Percentiles rank a stretch among this genome's conserved stretches.
phyloP scores from a whole-genome alignment of 2,329 filamentous ascomycete genomes.

The Shiraia bambusicola region DNA sequence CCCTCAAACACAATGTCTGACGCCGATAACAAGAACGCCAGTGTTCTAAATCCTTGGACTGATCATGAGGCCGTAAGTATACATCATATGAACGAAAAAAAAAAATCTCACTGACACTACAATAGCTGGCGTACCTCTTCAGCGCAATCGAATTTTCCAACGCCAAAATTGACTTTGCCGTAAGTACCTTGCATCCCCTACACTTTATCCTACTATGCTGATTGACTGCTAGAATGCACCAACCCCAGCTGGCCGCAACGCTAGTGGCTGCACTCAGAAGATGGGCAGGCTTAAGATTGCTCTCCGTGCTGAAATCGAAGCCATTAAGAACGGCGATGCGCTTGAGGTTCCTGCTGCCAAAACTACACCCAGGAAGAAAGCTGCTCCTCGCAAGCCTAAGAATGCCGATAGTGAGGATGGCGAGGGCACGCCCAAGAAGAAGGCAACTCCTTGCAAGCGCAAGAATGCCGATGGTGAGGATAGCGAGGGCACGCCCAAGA shows the following conservation, averaged over 20 bases:
- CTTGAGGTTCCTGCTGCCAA: not conserved
- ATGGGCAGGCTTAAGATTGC: constrained; percentile 20
- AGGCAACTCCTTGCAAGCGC: constrained; percentile 19
- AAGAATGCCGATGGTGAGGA: constrained; percentile 12
- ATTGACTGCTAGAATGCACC: constrained; percentile 17
- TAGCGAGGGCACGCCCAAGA: constrained; percentile 3
- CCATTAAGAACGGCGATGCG: constrained; percentile 11
- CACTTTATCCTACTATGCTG: not conserved
- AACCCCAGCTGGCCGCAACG: constrained; percentile 15
- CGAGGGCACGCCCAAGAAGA: not conserved
- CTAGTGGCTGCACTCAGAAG: constrained; percentile 18
- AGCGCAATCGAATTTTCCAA: constrained; percentile 5
- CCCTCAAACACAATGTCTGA: not conserved
- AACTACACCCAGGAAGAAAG: constrained; percentile 13
- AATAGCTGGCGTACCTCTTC: constrained; percentile 17
- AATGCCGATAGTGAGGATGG: constrained; percentile 7
- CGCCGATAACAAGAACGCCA: not conserved
- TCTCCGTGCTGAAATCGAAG: constrained; percentile 18
- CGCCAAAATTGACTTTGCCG: constrained; percentile 18
- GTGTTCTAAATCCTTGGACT: not conserved
- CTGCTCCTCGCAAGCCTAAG: constrained; percentile 20
- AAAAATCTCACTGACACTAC: not conserved
- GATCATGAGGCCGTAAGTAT: not conserved
- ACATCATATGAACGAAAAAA: not conserved
- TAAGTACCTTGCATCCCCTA: constrained; percentile 4